phyloP scores from a whole-genome alignment of 768 basidiomycete genomes.

The Agaricus subrufescens region DNA sequence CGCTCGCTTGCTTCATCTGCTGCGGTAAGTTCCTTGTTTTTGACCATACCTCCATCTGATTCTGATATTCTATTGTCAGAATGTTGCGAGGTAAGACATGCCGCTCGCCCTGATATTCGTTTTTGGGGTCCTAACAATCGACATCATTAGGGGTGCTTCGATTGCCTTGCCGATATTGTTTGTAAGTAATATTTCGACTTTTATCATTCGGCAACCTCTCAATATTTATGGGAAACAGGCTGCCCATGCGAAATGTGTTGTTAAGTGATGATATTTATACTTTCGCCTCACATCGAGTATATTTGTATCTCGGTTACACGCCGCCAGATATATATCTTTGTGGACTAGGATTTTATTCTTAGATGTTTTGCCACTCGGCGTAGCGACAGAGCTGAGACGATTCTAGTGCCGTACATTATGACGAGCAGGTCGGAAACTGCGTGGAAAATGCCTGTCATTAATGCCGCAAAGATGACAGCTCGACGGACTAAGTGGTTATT shows the following conservation, averaged over 20 bases:
- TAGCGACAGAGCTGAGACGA: no score
- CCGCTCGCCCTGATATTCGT: constrained; percentile 9
- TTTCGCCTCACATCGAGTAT: neutral
- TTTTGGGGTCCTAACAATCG: neutral
- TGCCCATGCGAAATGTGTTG: constrained; percentile 82
- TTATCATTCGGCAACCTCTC: neutral
- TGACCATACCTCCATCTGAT: neutral
- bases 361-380: no score
- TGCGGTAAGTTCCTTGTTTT: constrained; percentile 45
- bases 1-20: constrained; percentile 66
- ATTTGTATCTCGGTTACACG: no score
- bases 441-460: no score
- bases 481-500: no score
- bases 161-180: constrained; percentile 63
- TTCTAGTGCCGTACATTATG: no score
- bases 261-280: constrained; percentile 21
- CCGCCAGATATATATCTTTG: neutral
- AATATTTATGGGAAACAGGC: constrained; percentile 32
- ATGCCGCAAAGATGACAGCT: no score
- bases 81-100: constrained; percentile 56
- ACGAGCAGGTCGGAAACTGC: no score
- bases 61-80: constrained; percentile 32
- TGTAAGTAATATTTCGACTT: constrained; percentile 39
- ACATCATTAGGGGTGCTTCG: constrained; percentile 55
- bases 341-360: no score